phyloP scores from a whole-genome alignment of 306 rosid species.

The Fragaria ananassa region DNA sequence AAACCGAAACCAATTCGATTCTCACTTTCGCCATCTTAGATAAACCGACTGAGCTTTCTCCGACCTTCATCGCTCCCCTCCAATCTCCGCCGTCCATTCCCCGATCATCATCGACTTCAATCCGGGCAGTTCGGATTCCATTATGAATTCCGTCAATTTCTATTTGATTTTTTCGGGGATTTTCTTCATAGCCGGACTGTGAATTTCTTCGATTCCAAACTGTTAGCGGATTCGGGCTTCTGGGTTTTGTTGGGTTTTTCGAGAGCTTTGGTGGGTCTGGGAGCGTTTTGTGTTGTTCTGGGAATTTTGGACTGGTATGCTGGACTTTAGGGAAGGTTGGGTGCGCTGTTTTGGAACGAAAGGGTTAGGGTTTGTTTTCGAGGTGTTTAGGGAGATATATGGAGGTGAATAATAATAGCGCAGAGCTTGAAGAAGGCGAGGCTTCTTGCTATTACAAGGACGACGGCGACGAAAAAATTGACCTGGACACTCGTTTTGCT shows the following conservation, averaged over 20 bases:
- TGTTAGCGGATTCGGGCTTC: slow-evolving; percentile 37
- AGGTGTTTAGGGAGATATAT: slow-evolving; percentile 30
- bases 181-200: slow-evolving; percentile 36
- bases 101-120: neutral
- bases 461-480: slow-evolving; percentile 42
- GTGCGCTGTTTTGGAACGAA: slow-evolving; percentile 18
- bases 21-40: neutral
- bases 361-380: slow-evolving; percentile 35
- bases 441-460: slow-evolving; percentile 57
- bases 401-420: slow-evolving; percentile 35
- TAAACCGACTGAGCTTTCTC: neutral
- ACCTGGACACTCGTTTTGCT: slow-evolving; percentile 57
- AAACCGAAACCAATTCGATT: slow-evolving; percentile 6
- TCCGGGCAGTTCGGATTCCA: neutral
- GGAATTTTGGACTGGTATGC: slow-evolving; percentile 50
- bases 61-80: slow-evolving; percentile 9
- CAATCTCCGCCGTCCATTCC: slow-evolving; percentile 4
- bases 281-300: neutral
- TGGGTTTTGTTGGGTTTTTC: slow-evolving; percentile 39
- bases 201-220: slow-evolving; percentile 3
- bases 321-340: slow-evolving; percentile 66
- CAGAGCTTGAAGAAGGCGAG: slow-evolving; percentile 78
- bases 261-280: slow-evolving; percentile 38
- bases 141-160: slow-evolving; percentile 24
- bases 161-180: slow-evolving; percentile 34